phyloP scores from a whole-genome alignment of 1,139 yeast species.

The Sugiyamaella japonica region DNA sequence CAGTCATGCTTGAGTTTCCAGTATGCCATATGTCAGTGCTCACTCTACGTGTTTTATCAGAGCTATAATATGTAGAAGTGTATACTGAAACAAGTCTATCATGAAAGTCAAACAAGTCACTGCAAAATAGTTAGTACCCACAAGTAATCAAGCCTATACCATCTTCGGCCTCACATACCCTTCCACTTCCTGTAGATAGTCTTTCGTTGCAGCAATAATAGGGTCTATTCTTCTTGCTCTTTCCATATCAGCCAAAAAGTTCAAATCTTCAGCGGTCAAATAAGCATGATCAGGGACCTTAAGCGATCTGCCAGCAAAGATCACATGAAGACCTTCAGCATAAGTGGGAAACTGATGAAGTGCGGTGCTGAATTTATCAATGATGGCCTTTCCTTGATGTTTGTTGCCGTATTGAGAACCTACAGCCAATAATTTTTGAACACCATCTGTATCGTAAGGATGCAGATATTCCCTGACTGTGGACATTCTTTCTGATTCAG shows the following conservation, averaged over 20 bases:
- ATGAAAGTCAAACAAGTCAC: constrained; percentile 21
- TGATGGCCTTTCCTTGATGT: constrained; percentile 1
- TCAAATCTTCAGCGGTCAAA: constrained; percentile 23
- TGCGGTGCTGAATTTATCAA: not conserved
- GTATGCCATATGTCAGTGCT: constrained; percentile 26
- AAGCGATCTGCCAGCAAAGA: constrained; percentile 26
- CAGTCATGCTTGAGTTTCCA: constrained; percentile 25
- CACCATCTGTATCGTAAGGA: constrained; percentile 9
- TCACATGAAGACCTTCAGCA: constrained; percentile 3
- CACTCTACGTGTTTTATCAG: constrained; percentile 19
- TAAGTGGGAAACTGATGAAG: not conserved
- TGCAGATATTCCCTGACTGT: constrained; percentile 7
- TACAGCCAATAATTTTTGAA: constrained; percentile 3
- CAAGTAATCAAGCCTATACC: not conserved
- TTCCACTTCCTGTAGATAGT: constrained; percentile 9
- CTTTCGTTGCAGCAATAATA: constrained; percentile 17
- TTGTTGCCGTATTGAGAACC: constrained; percentile 10
- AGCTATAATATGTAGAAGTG: constrained; percentile 25
- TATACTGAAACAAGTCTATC: constrained; percentile 33
- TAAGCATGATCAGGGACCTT: constrained; percentile 7
- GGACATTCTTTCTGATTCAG: constrained; percentile 9
- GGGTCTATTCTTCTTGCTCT: constrained; percentile 30
- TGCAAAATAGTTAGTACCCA: constrained; percentile 2
- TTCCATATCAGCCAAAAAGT: constrained; percentile 34
- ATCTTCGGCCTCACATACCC: not conserved